Conservation (phyloP, 2,329 filamentous ascomycete species). For the Macrophomina pseudophaseolina region DNA sequence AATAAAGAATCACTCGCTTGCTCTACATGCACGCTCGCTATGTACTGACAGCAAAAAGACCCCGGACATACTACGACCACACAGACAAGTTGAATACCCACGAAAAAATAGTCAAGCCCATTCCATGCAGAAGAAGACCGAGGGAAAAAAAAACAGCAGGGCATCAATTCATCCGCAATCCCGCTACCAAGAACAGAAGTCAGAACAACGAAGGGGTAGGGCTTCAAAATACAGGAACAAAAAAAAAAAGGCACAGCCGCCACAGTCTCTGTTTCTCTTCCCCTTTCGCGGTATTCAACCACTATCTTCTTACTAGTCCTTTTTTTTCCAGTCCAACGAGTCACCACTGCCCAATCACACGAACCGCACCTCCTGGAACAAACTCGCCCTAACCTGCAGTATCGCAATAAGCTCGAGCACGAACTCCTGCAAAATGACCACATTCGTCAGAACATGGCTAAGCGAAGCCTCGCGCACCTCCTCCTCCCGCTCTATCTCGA, state of each 20-base stretch:
- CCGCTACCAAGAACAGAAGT: too few relatives aligned
- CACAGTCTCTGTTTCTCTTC: neutral
- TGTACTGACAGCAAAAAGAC: neutral
- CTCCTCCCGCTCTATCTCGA: constrained; percentile 27
- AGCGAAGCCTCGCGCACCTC: constrained; percentile 49
- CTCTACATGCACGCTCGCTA: neutral
- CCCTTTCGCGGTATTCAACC: neutral
- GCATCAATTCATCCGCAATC: neutral
- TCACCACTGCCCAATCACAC: constrained; percentile 15
- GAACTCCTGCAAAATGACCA: constrained; percentile 57
- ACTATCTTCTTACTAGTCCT: too few relatives aligned
- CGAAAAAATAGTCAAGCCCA: neutral
- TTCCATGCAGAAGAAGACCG: neutral
- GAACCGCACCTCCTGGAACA: constrained; percentile 54
- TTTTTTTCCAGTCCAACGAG: too few relatives aligned
- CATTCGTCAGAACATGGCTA: constrained; percentile 56
- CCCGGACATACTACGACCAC: neutral
- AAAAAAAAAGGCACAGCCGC: neutral
- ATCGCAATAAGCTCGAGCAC: constrained; percentile 55
- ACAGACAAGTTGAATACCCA: too few relatives aligned
- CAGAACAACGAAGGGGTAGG: too few relatives aligned
- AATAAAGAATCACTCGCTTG: neutral
- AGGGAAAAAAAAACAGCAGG: neutral
- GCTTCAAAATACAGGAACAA: too few relatives aligned
- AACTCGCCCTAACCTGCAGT: constrained; percentile 54